Base-by-base conservation (phyloP, 2,329 filamentous ascomycete species). In the Claviceps digitariae region DNA sequence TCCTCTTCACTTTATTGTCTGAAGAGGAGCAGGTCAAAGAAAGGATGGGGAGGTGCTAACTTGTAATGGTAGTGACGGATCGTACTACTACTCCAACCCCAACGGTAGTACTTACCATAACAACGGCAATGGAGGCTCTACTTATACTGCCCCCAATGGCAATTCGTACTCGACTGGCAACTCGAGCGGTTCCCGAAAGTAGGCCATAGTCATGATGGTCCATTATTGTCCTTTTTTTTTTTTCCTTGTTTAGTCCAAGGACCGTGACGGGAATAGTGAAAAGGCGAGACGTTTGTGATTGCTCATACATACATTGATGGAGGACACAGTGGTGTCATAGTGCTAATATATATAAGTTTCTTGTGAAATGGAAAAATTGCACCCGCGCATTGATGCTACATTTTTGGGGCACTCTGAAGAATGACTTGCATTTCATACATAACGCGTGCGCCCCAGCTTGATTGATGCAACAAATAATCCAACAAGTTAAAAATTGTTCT, bases 71-170 rank as follows among this genome's bases (percentile, higher is more conserved):
- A 79, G 76, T 23, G 62, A 86, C 59, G 82, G 83, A 40, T 85
- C 81, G 1, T 87, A 87, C 73, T 86, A 87, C 71, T 87, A 87
- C 69, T 78, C 76, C 63, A 87, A 87, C 69, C 68, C 81, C 47
- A 76, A 84, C 57, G 81, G 82, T 15, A 84, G 78, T 62, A 83
- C 78, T 41, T 87, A 87, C 70, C 70, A 86, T 73, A 84, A 85
- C 67, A 66, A 74, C 58, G 81, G 82, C 46, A 63, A 64, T 12
- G 83, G 83, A 6, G 62, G 67, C 49, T 76, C 79, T 25, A 80
- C 68, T 20, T 87, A 87, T 67, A 87, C 78, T 20, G 59, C 79
- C 10, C 68, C 83, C 7, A 59, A 41, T 25, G 52, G 54, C 12
- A 34, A 8, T 27, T 54, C 48, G 36, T 23, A 29, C 31, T 47